Evolutionary conservation across 768 basidiomycete genomes (phyloP), one percentile per base, ranked within the genome.

Genomic region (Phallus indusiatus): DNA sequence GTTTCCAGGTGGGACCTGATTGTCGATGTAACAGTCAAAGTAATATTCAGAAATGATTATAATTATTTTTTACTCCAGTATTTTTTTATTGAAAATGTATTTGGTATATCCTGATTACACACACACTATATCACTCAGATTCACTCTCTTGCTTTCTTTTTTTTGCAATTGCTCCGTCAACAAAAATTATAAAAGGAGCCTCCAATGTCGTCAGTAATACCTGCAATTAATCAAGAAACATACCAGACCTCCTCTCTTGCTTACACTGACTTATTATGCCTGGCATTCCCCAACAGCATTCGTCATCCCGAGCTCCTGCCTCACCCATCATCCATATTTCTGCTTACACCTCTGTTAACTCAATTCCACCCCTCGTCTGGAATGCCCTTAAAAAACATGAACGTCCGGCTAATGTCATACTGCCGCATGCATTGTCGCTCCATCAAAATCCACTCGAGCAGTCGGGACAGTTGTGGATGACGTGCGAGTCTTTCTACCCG

Each of bases 381-480:
- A 63, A 67, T 1, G 68, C 69, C 2, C 68, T 84, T 11, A 61
- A 68, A 7, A 62, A 60, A 8, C 63, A 78, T 47, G 72, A 75
- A 21, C 67, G 71, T 17, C 68, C 74, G 47, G 75, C 79, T 20
- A 82, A 82, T 60, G 76, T 81, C 53, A 75, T 83, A 52, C 67
- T 81, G 1, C 79, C 77, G 1, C 77, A 78, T 53, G 80, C 82
- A 0, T 70, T 78, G 53, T 76, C 76, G 62, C 72, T 50, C 64
- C 68, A 67, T 34, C 57, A 35, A 17, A 9, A 37, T 49, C 18
- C n/a, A 33, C 36, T 2, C 34, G 2, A 22, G 35, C 12, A 51
- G 50, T 33, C 57, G 12, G 49, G 49, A 2, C 57, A 59, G 22
- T 70, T 81, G 64, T 82, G 80, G 81, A 66, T 82, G 55, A 79